Evolutionary conservation across 2,329 filamentous ascomycete species (phyloP).

Genomic region (Ophiostoma populinum): DNA sequence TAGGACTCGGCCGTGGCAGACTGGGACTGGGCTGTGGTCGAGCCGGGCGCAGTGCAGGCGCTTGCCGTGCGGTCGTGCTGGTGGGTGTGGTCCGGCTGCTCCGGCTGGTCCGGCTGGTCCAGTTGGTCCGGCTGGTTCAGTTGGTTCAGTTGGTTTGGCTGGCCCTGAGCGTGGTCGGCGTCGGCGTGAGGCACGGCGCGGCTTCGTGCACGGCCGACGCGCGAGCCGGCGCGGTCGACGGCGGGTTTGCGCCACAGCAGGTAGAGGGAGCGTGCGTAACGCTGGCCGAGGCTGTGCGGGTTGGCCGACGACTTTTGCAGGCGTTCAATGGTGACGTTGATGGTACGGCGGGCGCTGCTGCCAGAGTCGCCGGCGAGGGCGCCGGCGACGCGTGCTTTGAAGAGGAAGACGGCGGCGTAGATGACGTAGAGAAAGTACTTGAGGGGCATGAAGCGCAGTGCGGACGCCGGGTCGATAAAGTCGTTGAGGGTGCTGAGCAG

Average conservation of each 20-base stretch:
- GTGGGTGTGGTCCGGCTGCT: too few relatives aligned
- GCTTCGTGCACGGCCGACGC: too few relatives aligned
- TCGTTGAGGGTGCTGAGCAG: conserved; percentile 42
- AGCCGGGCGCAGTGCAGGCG: too few relatives aligned
- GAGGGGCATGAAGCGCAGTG: conserved; percentile 46
- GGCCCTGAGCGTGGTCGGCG: too few relatives aligned
- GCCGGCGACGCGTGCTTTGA: conserved; percentile 44
- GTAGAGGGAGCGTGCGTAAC: conserved; percentile 42
- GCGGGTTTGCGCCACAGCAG: conserved; percentile 43
- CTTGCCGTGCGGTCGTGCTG: too few relatives aligned
- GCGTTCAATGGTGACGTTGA: conserved; percentile 40
- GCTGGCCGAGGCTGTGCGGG: conserved; percentile 39
- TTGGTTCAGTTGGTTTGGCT: too few relatives aligned
- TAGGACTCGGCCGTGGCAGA: too few relatives aligned
- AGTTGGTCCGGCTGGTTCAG: too few relatives aligned
- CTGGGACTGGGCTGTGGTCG: too few relatives aligned
- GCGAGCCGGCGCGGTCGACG: too few relatives aligned
- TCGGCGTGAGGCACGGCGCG: too few relatives aligned
- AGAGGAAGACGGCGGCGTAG: conserved; percentile 47
- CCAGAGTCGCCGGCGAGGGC: conserved; percentile 38
- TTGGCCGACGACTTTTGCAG: conserved; percentile 40
- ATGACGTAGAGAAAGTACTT: conserved; percentile 45
- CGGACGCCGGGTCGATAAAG: conserved; percentile 38
- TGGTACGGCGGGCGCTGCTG: conserved; percentile 36
- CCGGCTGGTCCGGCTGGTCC: too few relatives aligned